A percentile compares a stretch with the other conserved stretches of the same genome.
phyloP scores from a whole-genome alignment of 495 filamentous ascomycete species.

The Recurvomyces mirabilis region DNA sequence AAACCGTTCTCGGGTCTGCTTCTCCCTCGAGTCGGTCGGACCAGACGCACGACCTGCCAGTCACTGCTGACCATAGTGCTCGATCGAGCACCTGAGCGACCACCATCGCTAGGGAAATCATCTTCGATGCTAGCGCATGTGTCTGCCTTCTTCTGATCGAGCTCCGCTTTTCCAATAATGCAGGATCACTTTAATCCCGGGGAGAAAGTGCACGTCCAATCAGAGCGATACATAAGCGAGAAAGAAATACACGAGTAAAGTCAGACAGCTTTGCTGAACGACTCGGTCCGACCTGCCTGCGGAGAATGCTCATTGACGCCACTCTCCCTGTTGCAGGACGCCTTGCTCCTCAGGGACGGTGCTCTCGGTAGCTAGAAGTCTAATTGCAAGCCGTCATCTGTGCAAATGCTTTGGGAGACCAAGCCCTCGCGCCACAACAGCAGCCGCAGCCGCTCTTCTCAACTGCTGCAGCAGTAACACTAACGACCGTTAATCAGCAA shows the following conservation, averaged over 20 bases:
- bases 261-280: not conserved
- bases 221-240: not conserved
- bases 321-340: too few relatives aligned
- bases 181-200: not conserved
- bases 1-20: not conserved
- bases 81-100: not conserved
- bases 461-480: not conserved
- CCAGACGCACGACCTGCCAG: too few relatives aligned
- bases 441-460: not conserved
- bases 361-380: not conserved
- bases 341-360: not conserved
- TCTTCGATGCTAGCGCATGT: too few relatives aligned
- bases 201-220: not conserved
- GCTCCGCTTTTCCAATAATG: slow-evolving; percentile 1
- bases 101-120: too few relatives aligned
- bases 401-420: not conserved
- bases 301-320: not conserved
- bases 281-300: slow-evolving; percentile 4
- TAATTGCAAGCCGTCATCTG: not conserved
- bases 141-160: not conserved
- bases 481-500: not conserved
- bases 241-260: not conserved
- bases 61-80: too few relatives aligned
- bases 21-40: too few relatives aligned
- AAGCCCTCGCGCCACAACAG: not conserved